Base-by-base conservation (phyloP, 306 rosid genomes). In the Glycyrrhiza uralensis region DNA sequence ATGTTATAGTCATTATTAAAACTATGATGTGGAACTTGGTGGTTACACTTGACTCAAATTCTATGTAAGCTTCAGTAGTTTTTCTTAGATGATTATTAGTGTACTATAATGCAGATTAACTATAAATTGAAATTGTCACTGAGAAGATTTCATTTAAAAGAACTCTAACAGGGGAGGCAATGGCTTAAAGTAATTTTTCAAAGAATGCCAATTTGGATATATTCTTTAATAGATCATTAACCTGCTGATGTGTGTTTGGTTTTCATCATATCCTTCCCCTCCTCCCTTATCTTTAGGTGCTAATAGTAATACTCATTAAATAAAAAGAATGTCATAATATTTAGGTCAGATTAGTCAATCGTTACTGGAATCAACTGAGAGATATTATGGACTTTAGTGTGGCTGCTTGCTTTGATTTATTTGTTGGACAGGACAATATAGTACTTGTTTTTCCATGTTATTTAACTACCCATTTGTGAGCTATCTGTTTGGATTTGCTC, bases 401-500 rank as follows among this genome's bases (percentile, higher is more conserved):
- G 23, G 57, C 22, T 0, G 6, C 5, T 38, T 47, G 45, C 29
- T 77, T 28, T 49, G 41, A 8, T 45, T 33, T 65, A n/a, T 52
- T 73, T 52, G 55, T 35, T 72, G 17, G 19, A 29, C 7, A 17
- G 17, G 19, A 29, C 7, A 17, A 51, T 23, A 5, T 49, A 28
- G 28, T 52, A 15, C 49, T 26, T 66, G 4, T 22, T 42, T 76
- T 41, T 15, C 72, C 63, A 18, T 18, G 10, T 8, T 67, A 11
- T 33, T 35, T 38, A 33, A 51, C 57, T 46, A 47, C 32, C 57
- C 28, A 26, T 54, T 55, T 74, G 20, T 67, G 17, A 42, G 63
- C 50, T 20, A 17, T 64, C 55, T 72, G 23, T 82, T 68, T 68
- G 54, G 20, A 61, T 61, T 69, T 55, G 28, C 20, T 8, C 38